A percentile compares a stretch with the other conserved stretches of the same genome.
phyloP scores from a whole-genome alignment of 768 basidiomycete species.

The Ramaria sp. region DNA sequence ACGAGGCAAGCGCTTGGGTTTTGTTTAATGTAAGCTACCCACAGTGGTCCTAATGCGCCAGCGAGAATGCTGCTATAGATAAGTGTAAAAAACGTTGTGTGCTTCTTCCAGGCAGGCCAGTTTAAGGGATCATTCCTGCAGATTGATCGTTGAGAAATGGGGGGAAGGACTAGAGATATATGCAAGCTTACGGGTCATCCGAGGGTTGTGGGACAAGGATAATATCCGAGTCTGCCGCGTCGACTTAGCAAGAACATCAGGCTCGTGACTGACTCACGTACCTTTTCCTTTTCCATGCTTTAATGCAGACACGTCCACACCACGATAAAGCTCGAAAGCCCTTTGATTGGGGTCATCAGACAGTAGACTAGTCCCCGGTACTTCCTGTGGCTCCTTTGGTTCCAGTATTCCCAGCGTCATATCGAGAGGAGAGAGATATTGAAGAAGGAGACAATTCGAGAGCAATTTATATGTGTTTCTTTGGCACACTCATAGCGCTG shows the following conservation, averaged over 20 bases:
- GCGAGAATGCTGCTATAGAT: conserved; percentile 11
- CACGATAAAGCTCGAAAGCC: conserved; percentile 8
- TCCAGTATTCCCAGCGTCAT: conserved; percentile 7
- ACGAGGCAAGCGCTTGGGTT: too few species aligned
- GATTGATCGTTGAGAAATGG: not conserved
- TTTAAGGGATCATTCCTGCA: conserved; percentile 16
- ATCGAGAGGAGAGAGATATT: too few species aligned
- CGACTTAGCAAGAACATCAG: not conserved
- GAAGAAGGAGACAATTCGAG: too few species aligned
- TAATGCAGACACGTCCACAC: conserved; percentile 9
- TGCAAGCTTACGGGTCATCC: conserved; percentile 14
- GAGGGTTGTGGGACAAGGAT: conserved; percentile 17
- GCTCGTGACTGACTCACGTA: not conserved
- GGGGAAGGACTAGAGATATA: not conserved
- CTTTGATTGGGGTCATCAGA: conserved; percentile 14
- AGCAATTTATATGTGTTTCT: too few species aligned
- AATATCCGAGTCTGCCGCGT: conserved; percentile 11
- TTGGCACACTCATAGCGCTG: too few species aligned
- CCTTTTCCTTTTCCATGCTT: conserved; percentile 15
- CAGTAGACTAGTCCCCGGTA: conserved; percentile 12
- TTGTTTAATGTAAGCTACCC: not conserved
- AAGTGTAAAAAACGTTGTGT: conserved; percentile 1
- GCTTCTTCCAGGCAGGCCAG: conserved; percentile 16
- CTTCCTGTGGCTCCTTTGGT: not conserved
- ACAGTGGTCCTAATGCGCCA: conserved; percentile 12